Evolutionary conservation across 2,329 filamentous ascomycete species (phyloP), one percentile per base, ranked within the genome.

Genomic region (Verticillium dahliae): DNA sequence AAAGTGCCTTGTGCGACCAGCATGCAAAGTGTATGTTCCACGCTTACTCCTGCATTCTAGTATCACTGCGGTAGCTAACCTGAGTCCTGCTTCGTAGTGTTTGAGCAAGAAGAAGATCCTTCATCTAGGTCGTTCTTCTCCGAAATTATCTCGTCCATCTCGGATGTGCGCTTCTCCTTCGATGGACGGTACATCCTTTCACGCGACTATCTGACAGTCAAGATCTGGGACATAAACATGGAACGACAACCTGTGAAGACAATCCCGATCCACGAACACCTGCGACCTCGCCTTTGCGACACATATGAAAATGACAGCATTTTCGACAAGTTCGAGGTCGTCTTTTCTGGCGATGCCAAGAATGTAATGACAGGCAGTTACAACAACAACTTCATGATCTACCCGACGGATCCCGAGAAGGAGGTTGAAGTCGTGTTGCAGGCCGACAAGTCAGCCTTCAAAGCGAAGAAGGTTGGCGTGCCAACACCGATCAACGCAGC

Each of bases 311-410:
- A 99, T 70, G 95, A 99, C 73, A 97, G 92, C 75, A 99, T 99
- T 72, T 99, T 99, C 73, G 95, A 99, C 85, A 99, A 99, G 77
- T 99, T 99, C 68, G 95, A 99, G 78, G 95, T 99, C 52, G 94
- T 98, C 59, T 99, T 99, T 80, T 98, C 94, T 1, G 95, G 95
- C 31, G 94, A 98, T 75, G 92, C 92, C 45, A 96, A 97, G 83
- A 98, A 99, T 70, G 95, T 98, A 67, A 99, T 99, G 95, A 99
- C 95, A 6, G 95, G 95, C 69, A 97, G 92, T 74, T 99, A 99
- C 82, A 99, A 99, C 84, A 99, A 99, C 81, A 99, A 99, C 80
- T 98, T 99, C 82, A 99, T 99, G 95, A 99, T 99, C 72, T 99
- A 98, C 75, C 95, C 95, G 4, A 95, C 93, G 33, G 94, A 98